These are phyloP conservation scores for Cordyceps fumosorosea DNA, from an alignment of 2,329 filamentous ascomycete genomes.

Conservation along the genomic window DNA sequence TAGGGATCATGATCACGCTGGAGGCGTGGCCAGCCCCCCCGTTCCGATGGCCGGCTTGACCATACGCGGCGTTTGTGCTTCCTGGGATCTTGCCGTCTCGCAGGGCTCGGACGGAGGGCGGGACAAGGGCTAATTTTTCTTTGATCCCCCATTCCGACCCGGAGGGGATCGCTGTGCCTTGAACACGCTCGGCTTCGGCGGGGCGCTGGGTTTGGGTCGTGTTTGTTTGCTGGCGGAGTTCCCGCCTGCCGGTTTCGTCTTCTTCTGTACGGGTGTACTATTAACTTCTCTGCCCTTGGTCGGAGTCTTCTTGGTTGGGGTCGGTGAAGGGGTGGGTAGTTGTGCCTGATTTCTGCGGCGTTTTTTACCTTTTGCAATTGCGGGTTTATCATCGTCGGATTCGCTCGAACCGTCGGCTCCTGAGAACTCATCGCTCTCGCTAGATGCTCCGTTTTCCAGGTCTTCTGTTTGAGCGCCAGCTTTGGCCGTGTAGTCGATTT, in stretches of 20 bases:
- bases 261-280: constrained; percentile 24
- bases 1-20: neutral
- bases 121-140: neutral
- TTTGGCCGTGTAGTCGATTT: constrained; percentile 27
- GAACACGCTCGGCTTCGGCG: constrained; percentile 13
- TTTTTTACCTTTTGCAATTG: constrained; percentile 30
- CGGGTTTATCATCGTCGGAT: constrained; percentile 17
- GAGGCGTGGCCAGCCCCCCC: neutral
- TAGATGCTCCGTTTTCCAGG: neutral
- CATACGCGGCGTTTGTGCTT: neutral
- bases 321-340: constrained; percentile 19
- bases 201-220: constrained; percentile 6
- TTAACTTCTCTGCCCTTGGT: constrained; percentile 26
- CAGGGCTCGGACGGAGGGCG: neutral
- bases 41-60: neutral
- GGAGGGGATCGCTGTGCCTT: constrained; percentile 26
- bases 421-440: constrained; percentile 7
- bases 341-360: constrained; percentile 22
- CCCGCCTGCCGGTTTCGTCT: constrained; percentile 18
- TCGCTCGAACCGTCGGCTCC: neutral
- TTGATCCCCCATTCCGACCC: neutral
- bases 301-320: constrained; percentile 20
- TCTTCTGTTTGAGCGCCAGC: neutral
- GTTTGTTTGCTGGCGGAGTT: constrained; percentile 17
- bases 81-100: neutral